Base-by-base conservation (phyloP, 2,329 filamentous ascomycete species). In the Arthrobotrys conoides region DNA sequence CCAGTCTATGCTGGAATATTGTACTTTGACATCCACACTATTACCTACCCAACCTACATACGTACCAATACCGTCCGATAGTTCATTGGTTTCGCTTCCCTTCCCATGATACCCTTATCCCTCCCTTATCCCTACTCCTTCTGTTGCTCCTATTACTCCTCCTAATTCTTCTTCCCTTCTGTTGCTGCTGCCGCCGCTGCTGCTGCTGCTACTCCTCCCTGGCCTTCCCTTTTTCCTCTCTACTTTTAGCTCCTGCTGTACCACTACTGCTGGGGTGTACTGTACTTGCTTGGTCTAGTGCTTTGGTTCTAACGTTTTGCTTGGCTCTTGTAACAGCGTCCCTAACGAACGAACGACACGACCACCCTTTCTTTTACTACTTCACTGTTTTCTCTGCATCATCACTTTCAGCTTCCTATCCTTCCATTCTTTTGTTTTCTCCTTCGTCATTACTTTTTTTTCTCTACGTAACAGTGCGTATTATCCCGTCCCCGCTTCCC, bases 371-470 rank as follows among this genome's bases (percentile, higher is more conserved):
- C 76, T 61, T 69, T 71, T 66, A 65, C 65, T 53, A 65, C 65
- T 53, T 48, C 53, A 33, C 71, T 49, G 69, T 59, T 69, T 69
- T 69, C 70, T 61, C 46, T 64, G 51, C 70, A 53, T 55, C 78
- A 41, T 71, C 68, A 53, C 41, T 81, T 82, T 83, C 82, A 81
- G 82, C 81, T 81, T 82, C 80, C 81, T 83, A 75, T 82, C 81
- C 61, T 83, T 81, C 76, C 79, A 71, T 81, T 78, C 71, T 80
- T 81, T 70, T 80, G 76, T 82, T 82, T 69, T 82, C 82, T 81
- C 79, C 66, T 82, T 61, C 57, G 12, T 73, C 63, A 46, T 59
- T 49, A 46, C 61, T 53, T 73, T 48, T 49, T 72, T 69, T 55
- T 24, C 27, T 67, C 59, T 46, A 36, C 16, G 22, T 6, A 49